Evolutionary conservation across 2,329 filamentous ascomycete species (phyloP).

Genomic region (Trichophyton verrucosum): DNA sequence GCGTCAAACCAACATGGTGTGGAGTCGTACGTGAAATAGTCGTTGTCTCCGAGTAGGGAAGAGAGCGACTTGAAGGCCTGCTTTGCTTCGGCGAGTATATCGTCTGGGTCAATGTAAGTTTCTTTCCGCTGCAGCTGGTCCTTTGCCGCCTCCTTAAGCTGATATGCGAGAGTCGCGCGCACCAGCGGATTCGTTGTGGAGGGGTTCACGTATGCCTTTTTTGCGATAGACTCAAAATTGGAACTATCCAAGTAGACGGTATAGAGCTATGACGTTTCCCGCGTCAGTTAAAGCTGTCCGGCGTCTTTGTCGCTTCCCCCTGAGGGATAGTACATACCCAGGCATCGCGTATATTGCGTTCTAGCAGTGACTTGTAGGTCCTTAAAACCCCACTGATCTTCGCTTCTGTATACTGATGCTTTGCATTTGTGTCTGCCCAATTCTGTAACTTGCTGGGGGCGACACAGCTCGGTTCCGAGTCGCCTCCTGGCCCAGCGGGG

Average conservation of each 20-base stretch:
- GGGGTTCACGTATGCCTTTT: conserved; percentile 55
- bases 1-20: conserved; percentile 71
- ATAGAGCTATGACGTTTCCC: conserved; percentile 46
- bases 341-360: conserved; percentile 65
- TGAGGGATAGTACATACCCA: conserved; percentile 50
- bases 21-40: conserved; percentile 48
- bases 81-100: conserved; percentile 48
- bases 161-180: conserved; percentile 47
- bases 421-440: conserved; percentile 49
- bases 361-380: conserved; percentile 60
- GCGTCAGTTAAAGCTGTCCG: background rate
- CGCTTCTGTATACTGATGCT: conserved; percentile 37
- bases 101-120: conserved; percentile 41
- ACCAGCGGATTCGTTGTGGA: conserved; percentile 52
- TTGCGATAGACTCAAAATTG: conserved; percentile 55
- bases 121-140: conserved; percentile 57
- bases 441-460: conserved; percentile 52
- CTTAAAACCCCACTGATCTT: conserved; percentile 39
- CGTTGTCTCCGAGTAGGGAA: conserved; percentile 43
- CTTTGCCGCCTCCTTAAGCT: conserved; percentile 61
- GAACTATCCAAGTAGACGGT: conserved; percentile 61
- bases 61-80: conserved; percentile 53
- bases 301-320: background rate
- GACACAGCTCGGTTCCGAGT: conserved; percentile 23
- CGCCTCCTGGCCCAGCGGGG: conserved; percentile 29